Evolutionary conservation across 345 rosid species (phyloP), one percentile per base, ranked within the genome.

Genomic region (Cardamine occulta): DNA sequence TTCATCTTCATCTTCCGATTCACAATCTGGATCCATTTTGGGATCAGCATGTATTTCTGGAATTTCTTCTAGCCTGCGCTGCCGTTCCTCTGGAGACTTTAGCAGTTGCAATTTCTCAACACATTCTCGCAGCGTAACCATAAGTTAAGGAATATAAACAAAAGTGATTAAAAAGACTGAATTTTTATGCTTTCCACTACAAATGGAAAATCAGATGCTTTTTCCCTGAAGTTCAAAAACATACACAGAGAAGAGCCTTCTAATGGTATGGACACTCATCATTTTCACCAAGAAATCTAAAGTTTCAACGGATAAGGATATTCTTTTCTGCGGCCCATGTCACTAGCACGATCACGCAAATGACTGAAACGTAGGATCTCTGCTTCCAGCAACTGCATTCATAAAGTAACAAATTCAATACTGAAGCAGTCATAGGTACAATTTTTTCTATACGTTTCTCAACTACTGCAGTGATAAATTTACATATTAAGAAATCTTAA

Each of bases 341-440:
- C 99, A 83, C 99, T 96, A 19, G 98, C 99, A 79, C 99, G 98
- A 87, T 96, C 99, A 72, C 99, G 91, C 60, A 96, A 93, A 86
- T 96, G 99, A 81, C 88, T 85, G 68, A 87, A 79, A 48, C 98
- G 94, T 58, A 89, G 72, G 70, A 87, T 86, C 89, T 96, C 99
- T 39, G 96, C 70, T 54, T 96, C 97, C 84, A 96, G 74, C 84
- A 84, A 81, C 99, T 96, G 91, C 88, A 90, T 62, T 42, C 49
- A 44, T 73, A 71, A 35, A 59, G 62, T 61, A 73, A 51, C 9
- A 65, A 23, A 51, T 54, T 42, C 63, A 73, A 54, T 14, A 70
- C 7, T 58, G 37, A 18, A 63, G 58, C 63, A 70, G 29, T 21
- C 56, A 21, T 10, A 31, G 10, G 29, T 40, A 19, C 29, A 13